Conservation (phyloP, 495 filamentous ascomycete species). For the Xylaria telfairii region DNA sequence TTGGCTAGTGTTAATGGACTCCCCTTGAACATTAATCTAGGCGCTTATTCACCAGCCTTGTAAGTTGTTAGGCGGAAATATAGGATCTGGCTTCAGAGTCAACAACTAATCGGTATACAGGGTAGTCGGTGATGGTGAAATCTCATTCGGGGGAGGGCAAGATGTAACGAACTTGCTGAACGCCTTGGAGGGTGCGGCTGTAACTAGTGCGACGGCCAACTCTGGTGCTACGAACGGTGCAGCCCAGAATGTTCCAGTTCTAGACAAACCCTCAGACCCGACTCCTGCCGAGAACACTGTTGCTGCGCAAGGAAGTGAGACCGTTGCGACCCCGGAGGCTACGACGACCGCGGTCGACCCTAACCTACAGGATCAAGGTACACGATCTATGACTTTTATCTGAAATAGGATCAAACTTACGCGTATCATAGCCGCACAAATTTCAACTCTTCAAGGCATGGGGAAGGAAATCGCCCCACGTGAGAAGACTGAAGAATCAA, state of each 20-base stretch:
- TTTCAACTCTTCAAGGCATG: slow-evolving; percentile 53
- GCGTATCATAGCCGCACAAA: slow-evolving; percentile 41
- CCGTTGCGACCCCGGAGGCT: slow-evolving; percentile 30
- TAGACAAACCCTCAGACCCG: slow-evolving; percentile 15
- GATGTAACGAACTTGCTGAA: slow-evolving; percentile 57
- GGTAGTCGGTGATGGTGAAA: slow-evolving; percentile 67
- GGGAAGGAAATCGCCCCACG: slow-evolving; percentile 58
- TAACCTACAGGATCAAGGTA: slow-evolving; percentile 45
- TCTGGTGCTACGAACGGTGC: slow-evolving; percentile 15
- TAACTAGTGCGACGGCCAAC: slow-evolving; percentile 47
- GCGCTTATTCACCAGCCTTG: slow-evolving; percentile 64
- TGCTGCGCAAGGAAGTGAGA: slow-evolving; percentile 28
- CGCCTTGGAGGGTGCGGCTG: slow-evolving; percentile 56
- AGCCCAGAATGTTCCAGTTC: slow-evolving; percentile 7
- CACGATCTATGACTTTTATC: neutral
- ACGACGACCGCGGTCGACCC: slow-evolving; percentile 39
- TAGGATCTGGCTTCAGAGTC: neutral
- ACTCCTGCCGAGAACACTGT: slow-evolving; percentile 29
- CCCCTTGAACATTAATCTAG: slow-evolving; percentile 66
- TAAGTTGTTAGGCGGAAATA: slow-evolving; percentile 24
- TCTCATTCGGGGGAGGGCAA: slow-evolving; percentile 62
- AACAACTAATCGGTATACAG: slow-evolving; percentile 34
- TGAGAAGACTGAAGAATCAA: slow-evolving; percentile 29
- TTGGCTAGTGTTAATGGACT: slow-evolving; percentile 50
- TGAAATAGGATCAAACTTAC: slow-evolving; percentile 22